Percentiles rank a stretch among this genome's conserved stretches.
Conservation (phyloP, 2,329 filamentous ascomycete species). For the Hymenoscyphus fructigenus region DNA sequence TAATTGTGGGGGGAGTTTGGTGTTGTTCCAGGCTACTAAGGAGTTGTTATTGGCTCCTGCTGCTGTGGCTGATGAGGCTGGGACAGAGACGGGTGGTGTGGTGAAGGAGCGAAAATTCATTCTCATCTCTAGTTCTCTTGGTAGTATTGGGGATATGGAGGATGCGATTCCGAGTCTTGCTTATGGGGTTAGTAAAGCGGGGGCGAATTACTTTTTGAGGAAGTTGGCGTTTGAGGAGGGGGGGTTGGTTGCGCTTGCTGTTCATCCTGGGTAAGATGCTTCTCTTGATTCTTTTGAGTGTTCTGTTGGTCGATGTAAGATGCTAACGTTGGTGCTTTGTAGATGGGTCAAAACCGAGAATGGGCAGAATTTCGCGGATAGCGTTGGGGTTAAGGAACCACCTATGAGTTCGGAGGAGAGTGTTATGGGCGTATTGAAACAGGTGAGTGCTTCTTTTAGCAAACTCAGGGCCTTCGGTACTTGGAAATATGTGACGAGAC, state of each 20-base stretch:
- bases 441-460: conserved; percentile 23
- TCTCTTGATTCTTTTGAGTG: background rate
- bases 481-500: background rate
- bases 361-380: conserved; percentile 40
- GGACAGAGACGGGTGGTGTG: conserved; percentile 13
- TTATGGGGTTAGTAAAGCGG: conserved; percentile 47
- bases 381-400: conserved; percentile 36
- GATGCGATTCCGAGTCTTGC: conserved; percentile 26
- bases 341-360: conserved; percentile 44
- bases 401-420: conserved; percentile 39
- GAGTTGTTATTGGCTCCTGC: conserved; percentile 47
- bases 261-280: conserved; percentile 32
- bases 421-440: conserved; percentile 35
- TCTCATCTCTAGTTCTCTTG: conserved; percentile 38
- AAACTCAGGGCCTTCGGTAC: background rate
- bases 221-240: conserved; percentile 41
- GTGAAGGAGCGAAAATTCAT: conserved; percentile 37
- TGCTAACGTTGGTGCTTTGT: background rate
- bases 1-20: conserved; percentile 46
- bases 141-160: conserved; percentile 27
- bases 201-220: conserved; percentile 38
- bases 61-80: too few species aligned
- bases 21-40: conserved; percentile 45
- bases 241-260: conserved; percentile 36
- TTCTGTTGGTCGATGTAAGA: background rate